A percentile compares a stretch with the other conserved stretches of the same genome.
These are phyloP conservation scores for Spirogloea muscicola DNA, from an alignment of 139 green algal genomes.

Conservation along the genomic window DNA sequence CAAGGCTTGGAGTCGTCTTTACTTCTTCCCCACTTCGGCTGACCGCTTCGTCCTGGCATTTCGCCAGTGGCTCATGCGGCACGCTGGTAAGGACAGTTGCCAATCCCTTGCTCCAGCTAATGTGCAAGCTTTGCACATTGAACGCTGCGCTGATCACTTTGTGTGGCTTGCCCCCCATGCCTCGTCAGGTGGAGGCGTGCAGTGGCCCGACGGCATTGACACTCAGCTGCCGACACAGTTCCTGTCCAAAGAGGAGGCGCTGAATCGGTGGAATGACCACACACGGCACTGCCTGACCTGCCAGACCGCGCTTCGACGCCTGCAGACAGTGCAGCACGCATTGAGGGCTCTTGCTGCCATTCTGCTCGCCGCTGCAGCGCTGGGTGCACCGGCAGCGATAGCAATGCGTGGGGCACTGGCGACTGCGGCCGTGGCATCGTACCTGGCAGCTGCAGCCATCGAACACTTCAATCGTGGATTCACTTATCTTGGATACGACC, in stretches of 20 bases:
- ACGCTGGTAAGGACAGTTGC: slow-evolving; percentile 12
- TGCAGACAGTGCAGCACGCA: background rate
- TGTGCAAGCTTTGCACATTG: background rate
- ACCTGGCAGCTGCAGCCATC: too few relatives aligned
- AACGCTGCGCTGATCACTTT: background rate
- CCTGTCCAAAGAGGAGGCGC: background rate
- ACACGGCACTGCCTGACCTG: slow-evolving; percentile 19
- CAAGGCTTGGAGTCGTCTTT: too few relatives aligned
- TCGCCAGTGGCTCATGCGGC: slow-evolving; percentile 26
- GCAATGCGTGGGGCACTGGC: too few relatives aligned
- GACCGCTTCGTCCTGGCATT: slow-evolving; percentile 37
- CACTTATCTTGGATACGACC: too few relatives aligned
- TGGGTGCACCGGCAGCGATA: too few relatives aligned
- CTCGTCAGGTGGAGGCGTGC: background rate
- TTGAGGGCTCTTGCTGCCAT: too few relatives aligned
- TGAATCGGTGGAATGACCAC: slow-evolving; percentile 8
- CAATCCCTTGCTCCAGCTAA: slow-evolving; percentile 2
- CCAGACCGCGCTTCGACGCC: background rate
- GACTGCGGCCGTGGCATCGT: too few relatives aligned
- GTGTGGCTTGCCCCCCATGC: too few relatives aligned
- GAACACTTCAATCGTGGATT: too few relatives aligned
- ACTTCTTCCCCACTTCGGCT: slow-evolving; percentile 20
- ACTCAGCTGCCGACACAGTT: background rate
- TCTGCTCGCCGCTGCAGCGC: too few relatives aligned
- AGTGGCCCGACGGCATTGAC: background rate